These are phyloP conservation scores for Tetrapisispora nanseiensis DNA, from an alignment of 805 yeast species.

Conservation along the genomic window DNA sequence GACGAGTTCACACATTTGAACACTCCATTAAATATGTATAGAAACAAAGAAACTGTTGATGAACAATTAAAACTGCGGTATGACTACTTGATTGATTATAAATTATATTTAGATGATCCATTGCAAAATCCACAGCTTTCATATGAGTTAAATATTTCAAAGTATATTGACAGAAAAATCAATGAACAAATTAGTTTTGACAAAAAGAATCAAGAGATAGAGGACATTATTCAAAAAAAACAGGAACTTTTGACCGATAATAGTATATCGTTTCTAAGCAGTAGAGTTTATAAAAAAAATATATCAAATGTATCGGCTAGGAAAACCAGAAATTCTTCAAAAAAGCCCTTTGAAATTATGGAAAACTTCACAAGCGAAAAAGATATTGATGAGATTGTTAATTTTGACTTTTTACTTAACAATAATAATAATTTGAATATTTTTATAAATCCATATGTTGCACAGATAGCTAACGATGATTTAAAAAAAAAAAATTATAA, in stretches of 20 bases:
- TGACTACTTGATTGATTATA: slow-evolving; percentile 25
- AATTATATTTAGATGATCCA: slow-evolving; percentile 14
- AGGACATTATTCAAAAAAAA: not conserved
- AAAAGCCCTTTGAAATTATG: slow-evolving; percentile 17
- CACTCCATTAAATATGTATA: slow-evolving; percentile 7
- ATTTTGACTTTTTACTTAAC: slow-evolving; percentile 8
- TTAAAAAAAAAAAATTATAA: slow-evolving; percentile 8
- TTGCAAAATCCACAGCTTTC: slow-evolving; percentile 11
- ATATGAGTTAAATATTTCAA: slow-evolving; percentile 17
- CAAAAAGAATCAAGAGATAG: not conserved
- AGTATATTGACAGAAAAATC: not conserved
- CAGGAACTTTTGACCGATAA: slow-evolving; percentile 7
- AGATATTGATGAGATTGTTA: slow-evolving; percentile 10
- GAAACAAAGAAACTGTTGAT: slow-evolving; percentile 7
- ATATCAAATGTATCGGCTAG: slow-evolving; percentile 7
- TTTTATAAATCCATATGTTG: slow-evolving; percentile 19
- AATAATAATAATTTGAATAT: slow-evolving; percentile 8
- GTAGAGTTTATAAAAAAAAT: slow-evolving; percentile 7
- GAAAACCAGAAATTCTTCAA: slow-evolving; percentile 23
- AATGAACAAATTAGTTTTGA: not conserved
- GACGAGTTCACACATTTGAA: slow-evolving; percentile 18
- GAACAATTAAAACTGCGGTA: slow-evolving; percentile 15
- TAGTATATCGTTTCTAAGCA: slow-evolving; percentile 9
- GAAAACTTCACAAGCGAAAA: slow-evolving; percentile 13
- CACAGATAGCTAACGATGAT: slow-evolving; percentile 21